Evolutionary conservation across 23 red algal species (phyloP).

Genomic region (Gracilaria gracilis): DNA sequence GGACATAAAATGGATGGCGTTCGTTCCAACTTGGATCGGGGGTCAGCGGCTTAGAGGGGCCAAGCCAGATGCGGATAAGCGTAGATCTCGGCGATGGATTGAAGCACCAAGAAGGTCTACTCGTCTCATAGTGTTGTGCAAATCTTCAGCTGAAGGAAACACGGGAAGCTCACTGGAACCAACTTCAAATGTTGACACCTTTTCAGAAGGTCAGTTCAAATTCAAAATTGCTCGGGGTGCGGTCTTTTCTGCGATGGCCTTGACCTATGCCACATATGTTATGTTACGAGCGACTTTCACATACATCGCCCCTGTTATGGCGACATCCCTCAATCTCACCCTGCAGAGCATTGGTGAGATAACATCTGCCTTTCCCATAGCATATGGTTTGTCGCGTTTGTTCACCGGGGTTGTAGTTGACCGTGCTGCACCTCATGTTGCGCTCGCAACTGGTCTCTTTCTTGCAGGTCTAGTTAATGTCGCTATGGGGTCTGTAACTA

Average conservation of each 20-base stretch:
- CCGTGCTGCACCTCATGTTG: constrained; percentile 43
- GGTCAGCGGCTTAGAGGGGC: neutral
- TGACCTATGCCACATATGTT: constrained; percentile 80
- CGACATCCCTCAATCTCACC: constrained; percentile 34
- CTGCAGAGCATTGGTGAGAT: constrained; percentile 71
- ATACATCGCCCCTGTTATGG: constrained; percentile 76
- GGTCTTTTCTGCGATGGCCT: constrained; percentile 52
- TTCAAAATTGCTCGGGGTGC: constrained; percentile 19
- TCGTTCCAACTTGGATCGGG: neutral
- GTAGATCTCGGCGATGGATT: neutral
- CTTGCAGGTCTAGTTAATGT: constrained; percentile 75
- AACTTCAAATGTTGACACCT: neutral
- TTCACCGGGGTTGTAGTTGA: constrained; percentile 80
- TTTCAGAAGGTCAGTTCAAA: constrained; percentile 8
- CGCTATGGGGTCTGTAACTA: constrained; percentile 62
- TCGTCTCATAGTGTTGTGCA: neutral
- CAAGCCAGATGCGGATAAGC: neutral
- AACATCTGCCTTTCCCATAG: constrained; percentile 78
- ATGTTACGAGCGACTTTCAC: constrained; percentile 82
- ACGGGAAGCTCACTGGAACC: neutral
- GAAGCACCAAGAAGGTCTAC: neutral
- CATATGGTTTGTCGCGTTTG: constrained; percentile 80
- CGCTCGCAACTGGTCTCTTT: constrained; percentile 63
- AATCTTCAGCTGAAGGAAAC: constrained; percentile 14
- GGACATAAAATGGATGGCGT: neutral